Conservation (phyloP, 208 protist genomes). For the Trypanosoma mega region DNA sequence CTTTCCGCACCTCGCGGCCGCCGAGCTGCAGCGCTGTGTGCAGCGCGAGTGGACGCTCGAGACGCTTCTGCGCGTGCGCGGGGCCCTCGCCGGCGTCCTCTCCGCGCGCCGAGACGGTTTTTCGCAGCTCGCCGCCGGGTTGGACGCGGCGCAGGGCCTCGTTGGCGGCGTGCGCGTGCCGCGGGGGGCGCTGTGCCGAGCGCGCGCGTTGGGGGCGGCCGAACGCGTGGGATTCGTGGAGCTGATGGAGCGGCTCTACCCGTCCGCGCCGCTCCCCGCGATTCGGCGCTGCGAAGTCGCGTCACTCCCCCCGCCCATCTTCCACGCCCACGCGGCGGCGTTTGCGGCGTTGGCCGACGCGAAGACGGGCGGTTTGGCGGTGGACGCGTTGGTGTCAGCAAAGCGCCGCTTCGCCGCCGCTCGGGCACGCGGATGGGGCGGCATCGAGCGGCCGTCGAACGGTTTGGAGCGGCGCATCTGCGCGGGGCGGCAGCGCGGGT, state of each 20-base stretch:
- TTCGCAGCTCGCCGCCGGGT: background rate
- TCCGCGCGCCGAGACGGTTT: constrained; percentile 8
- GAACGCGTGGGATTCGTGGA: constrained; percentile 12
- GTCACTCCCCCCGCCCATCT: constrained; percentile 1
- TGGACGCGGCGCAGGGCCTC: constrained; percentile 2
- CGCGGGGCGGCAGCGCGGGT: background rate
- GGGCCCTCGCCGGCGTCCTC: constrained; percentile 6
- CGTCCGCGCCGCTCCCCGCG: background rate
- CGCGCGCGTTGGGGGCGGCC: background rate
- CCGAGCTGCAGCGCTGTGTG: constrained; percentile 12
- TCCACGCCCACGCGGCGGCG: background rate
- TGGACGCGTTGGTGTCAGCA: constrained; percentile 9
- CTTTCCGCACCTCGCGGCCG: constrained; percentile 13
- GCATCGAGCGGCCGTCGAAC: background rate
- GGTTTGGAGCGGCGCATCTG: background rate
- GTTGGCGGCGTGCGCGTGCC: constrained; percentile 16
- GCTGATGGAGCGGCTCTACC: constrained; percentile 14
- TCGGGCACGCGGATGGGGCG: background rate
- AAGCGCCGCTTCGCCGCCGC: background rate
- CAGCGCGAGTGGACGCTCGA: constrained; percentile 5
- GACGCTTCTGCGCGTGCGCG: constrained; percentile 11
- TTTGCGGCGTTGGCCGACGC: constrained; percentile 12
- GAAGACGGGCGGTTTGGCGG: background rate
- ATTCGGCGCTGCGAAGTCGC: constrained; percentile 12
- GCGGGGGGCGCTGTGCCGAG: constrained; percentile 5